Evolutionary conservation across 768 basidiomycete genomes (phyloP), one percentile per base, ranked within the genome.

Genomic region (Hericium rajendrae): DNA sequence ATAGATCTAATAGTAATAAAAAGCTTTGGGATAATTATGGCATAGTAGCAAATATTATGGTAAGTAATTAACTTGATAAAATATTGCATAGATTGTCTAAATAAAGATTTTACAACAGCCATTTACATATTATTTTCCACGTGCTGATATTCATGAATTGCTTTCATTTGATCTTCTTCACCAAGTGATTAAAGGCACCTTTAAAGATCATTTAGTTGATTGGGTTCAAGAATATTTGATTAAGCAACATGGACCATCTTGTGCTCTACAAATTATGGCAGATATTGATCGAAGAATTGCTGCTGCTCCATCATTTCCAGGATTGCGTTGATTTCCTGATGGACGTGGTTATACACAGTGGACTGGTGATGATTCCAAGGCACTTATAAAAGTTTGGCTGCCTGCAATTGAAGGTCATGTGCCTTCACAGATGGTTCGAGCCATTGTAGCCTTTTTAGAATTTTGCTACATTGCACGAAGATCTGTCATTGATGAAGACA

Each of bases 331-430:
- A 15, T 67, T 67, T 53, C 60, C 54, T 4, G 48, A 67, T 22
- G 66, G 66, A 0, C 57, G 66, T 10, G 54, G 55, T 28, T 67
- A 66, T 61, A 66, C 66, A 37, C 67, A 66, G 24, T 68, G 67
- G 67, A 68, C 65, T 1, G 67, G 65, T 2, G 60, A 68, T 38
- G 66, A 68, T 43, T 67, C 65, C 0, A 67, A 67, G 50, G 67
- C 59, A 1, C 40, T 68, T 13, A 68, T 68, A 65, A 68, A 68
- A 61, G 67, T 66, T 32, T 16, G 32, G 22, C 41, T 48, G 2
- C 20, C 28, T 56, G 5, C 26, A 26, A 26, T 26, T 26, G 26
- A 26, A 26, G 26, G 26, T 26, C 26, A 26, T 26, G 26, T 26
- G 4, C 26, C 26, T 26, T 3, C 26, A 26, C 26, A 26, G 5